A percentile compares a stretch with the other conserved stretches of the same genome.
phyloP scores from a whole-genome alignment of 2,329 filamentous ascomycete genomes.

The Acephala macrosclerotiorum region DNA sequence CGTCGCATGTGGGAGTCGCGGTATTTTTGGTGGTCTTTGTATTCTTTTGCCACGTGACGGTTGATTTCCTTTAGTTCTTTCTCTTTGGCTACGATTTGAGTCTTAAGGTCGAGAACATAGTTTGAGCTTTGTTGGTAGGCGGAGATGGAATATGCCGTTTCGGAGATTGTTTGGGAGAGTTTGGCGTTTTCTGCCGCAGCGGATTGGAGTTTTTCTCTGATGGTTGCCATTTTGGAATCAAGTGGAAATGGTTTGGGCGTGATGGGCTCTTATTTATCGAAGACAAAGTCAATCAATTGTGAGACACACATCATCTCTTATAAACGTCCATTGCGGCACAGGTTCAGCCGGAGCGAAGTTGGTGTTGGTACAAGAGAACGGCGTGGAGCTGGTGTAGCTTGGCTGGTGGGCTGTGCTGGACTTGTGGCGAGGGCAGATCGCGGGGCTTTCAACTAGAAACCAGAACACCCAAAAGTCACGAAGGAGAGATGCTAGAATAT shows the following conservation, averaged over 20 bases:
- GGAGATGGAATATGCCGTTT: slow-evolving; percentile 57
- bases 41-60: slow-evolving; percentile 52
- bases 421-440: not conserved
- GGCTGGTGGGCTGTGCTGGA: slow-evolving; percentile 17
- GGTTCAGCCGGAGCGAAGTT: not conserved
- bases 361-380: not conserved
- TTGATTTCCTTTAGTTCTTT: slow-evolving; percentile 50
- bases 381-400: not conserved
- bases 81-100: slow-evolving; percentile 48
- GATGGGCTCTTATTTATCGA: not conserved
- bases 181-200: slow-evolving; percentile 51
- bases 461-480: not conserved
- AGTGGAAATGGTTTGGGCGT: not conserved
- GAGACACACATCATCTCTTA: no score
- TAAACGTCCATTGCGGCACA: slow-evolving; percentile 11
- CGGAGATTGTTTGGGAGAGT: slow-evolving; percentile 54
- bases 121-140: slow-evolving; percentile 53
- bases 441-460: not conserved
- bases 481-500: not conserved
- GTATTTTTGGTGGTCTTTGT: slow-evolving; percentile 59
- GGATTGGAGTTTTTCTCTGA: slow-evolving; percentile 47
- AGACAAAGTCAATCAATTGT: not conserved
- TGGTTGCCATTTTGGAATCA: slow-evolving; percentile 21
- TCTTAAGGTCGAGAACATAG: slow-evolving; percentile 55
- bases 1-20: slow-evolving; percentile 59